phyloP scores from a whole-genome alignment of 2,329 filamentous ascomycete species.

The Macrophomina phaseolina region DNA sequence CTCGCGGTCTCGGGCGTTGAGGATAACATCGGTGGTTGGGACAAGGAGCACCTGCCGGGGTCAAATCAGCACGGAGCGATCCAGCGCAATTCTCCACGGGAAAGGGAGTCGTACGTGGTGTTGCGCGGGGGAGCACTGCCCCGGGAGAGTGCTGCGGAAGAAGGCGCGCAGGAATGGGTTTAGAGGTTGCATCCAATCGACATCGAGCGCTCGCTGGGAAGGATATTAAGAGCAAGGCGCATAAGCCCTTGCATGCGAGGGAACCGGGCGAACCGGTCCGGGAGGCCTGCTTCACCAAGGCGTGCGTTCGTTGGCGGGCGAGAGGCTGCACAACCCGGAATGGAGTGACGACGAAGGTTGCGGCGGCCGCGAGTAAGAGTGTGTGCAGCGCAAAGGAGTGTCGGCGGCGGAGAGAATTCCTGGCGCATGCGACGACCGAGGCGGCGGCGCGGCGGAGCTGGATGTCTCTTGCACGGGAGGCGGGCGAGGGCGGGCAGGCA shows the following conservation, averaged over 20 bases:
- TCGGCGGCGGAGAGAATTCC: conserved; percentile 4
- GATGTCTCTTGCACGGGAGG: neutral
- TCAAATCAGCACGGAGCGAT: conserved; percentile 1
- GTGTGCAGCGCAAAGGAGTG: conserved; percentile 9
- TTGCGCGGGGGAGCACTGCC: conserved; percentile 89
- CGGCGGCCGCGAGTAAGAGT: conserved; percentile 1
- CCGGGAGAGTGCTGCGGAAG: conserved; percentile 91
- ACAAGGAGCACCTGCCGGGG: conserved; percentile 75
- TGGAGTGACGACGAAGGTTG: conserved; percentile 8
- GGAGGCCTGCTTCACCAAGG: conserved; percentile 13
- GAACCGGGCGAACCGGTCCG: conserved; percentile 27
- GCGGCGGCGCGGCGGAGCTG: neutral
- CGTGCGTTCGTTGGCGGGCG: conserved; percentile 9
- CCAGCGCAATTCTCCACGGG: conserved; percentile 27
- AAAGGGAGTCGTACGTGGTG: conserved; percentile 68
- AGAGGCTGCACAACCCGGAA: conserved; percentile 9
- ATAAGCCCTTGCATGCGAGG: conserved; percentile 24
- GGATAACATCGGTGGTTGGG: conserved; percentile 88
- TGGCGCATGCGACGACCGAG: neutral
- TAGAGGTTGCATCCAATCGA: conserved; percentile 91
- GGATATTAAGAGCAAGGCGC: conserved; percentile 24
- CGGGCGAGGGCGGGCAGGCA: conserved; percentile 8
- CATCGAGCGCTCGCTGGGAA: conserved; percentile 31
- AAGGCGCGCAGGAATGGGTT: conserved; percentile 99
- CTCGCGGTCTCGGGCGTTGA: conserved; percentile 87